Evolutionary conservation across 2,329 filamentous ascomycete species (phyloP).

Genomic region (Colletotrichum cereale): DNA sequence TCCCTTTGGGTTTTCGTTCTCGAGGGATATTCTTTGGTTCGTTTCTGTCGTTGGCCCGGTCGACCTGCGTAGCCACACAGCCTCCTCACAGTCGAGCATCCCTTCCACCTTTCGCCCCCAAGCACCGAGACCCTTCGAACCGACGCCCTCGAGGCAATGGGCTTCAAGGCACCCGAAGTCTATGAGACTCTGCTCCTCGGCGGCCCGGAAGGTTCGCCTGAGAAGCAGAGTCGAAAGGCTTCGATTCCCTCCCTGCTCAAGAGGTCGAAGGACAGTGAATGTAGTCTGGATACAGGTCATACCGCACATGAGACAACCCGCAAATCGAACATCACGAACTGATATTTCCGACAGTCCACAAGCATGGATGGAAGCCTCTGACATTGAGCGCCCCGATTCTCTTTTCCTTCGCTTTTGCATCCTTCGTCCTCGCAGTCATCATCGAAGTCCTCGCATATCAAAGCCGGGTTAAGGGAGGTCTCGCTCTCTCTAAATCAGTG

Average conservation of each 20-base stretch:
- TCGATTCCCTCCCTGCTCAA: slow-evolving; percentile 7
- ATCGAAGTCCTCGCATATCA: slow-evolving; percentile 59
- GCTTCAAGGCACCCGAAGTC: neutral
- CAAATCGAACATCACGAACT: neutral
- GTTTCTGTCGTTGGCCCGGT: neutral
- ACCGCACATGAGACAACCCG: no score
- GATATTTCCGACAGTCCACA: slow-evolving; percentile 9
- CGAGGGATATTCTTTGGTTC: neutral
- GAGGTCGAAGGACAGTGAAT: slow-evolving; percentile 10
- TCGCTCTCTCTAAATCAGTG: slow-evolving; percentile 45
- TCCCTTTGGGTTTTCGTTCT: neutral
- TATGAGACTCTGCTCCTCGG: slow-evolving; percentile 7
- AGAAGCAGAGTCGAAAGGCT: slow-evolving; percentile 6
- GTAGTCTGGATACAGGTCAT: slow-evolving; percentile 28
- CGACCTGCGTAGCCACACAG: neutral
- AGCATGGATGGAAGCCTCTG: slow-evolving; percentile 53
- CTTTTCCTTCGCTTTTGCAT: slow-evolving; percentile 50
- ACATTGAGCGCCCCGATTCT: slow-evolving; percentile 55
- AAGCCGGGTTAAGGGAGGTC: slow-evolving; percentile 56
- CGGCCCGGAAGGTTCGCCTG: neutral
- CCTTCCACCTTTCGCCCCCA: neutral
- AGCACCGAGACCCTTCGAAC: neutral
- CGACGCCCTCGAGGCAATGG: slow-evolving; percentile 6
- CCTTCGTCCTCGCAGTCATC: slow-evolving; percentile 54
- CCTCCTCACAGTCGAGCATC: neutral